These are phyloP conservation scores for Diospyros kaki DNA, from an alignment of 148 eudicot genomes.

Conservation along the genomic window DNA sequence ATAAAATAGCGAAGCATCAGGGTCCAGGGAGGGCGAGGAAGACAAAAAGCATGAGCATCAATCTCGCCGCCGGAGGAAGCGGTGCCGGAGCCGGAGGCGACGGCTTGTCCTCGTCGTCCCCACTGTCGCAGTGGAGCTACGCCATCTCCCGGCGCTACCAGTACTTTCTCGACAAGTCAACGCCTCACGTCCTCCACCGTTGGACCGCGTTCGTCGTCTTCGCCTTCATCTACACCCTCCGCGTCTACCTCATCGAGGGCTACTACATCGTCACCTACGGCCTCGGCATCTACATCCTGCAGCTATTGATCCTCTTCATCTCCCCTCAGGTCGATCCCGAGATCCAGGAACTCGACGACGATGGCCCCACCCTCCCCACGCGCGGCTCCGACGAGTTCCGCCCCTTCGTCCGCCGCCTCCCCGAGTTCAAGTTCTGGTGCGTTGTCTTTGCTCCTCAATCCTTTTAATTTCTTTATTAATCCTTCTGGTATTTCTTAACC, in stretches of 20 bases:
- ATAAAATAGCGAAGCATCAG: background rate
- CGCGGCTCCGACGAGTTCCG: slow-evolving; percentile 56
- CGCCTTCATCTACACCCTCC: slow-evolving; percentile 35
- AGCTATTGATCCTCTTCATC: slow-evolving; percentile 41
- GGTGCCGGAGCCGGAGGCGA: slow-evolving; percentile 11
- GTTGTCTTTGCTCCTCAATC: background rate
- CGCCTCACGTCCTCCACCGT: slow-evolving; percentile 43
- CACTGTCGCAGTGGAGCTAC: slow-evolving; percentile 20
- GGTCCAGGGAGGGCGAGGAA: background rate
- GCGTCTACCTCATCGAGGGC: slow-evolving; percentile 45
- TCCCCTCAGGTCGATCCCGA: slow-evolving; percentile 60
- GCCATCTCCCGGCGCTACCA: slow-evolving; percentile 38
- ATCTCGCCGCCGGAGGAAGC: slow-evolving; percentile 27
- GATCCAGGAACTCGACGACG: slow-evolving; percentile 23
- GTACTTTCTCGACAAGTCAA: slow-evolving; percentile 45
- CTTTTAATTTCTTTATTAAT: background rate
- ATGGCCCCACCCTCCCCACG: slow-evolving; percentile 48
- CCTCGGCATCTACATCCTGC: slow-evolving; percentile 47
- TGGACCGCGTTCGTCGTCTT: slow-evolving; percentile 39
- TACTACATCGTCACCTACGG: slow-evolving; percentile 48
- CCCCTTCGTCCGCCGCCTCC: slow-evolving; percentile 55
- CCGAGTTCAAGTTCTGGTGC: slow-evolving; percentile 61
- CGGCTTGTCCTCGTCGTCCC: slow-evolving; percentile 19
- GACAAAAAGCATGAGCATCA: slow-evolving; percentile 13
- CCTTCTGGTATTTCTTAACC: background rate